Base-by-base conservation (phyloP, 2,329 filamentous ascomycete genomes). In the Teratosphaeria destructans region DNA sequence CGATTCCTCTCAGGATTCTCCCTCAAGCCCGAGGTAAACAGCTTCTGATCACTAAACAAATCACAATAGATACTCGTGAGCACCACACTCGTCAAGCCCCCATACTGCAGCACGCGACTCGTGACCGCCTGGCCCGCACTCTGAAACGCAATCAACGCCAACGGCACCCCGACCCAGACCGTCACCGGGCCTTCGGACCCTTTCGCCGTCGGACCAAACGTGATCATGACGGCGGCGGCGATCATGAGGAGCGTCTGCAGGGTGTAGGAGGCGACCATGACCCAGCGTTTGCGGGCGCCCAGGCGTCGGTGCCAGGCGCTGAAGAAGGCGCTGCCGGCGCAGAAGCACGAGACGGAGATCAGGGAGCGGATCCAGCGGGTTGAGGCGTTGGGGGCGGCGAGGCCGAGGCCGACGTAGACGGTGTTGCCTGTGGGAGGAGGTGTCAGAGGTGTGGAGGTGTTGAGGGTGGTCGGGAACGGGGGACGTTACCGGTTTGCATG, bases 61-160 rank as follows among this genome's bases (percentile, higher is more conserved):
- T 93, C 89, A 69, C 88, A 91, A 75, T 92, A 93, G 62, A 89
- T 85, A 70, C 87, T 90, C 1, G 89, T 93, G 61, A 94, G 74
- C 3, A 92, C 89, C 16, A 91, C 88, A 62, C 86, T 90, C 0
- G 88, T 91, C 23, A 93, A 75, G 2, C 85, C 83, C 60, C 84
- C 85, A 69, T 85, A 87, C 66, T 85, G 81, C 61, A 93, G 73
- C 0, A 87, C 84, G 3, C 88, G 77, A 66, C 86, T 89, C 0
- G 83, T 83, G n/a, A 91, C 85, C 1, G 88, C 88, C 71, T 93
- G 89, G 0, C 88, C 89, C 58, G 86, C 87, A 63, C 84, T 86
- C 75, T 93, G 89, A 67, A 93, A 89, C 1, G 87, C 86, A 5
- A 91, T 79, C 7, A 90, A 75, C 0, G 82, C 84, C 53, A 92